These are phyloP conservation scores for Epichloe brachyelytri DNA, from an alignment of 2,329 filamentous ascomycete species.

Conservation along the genomic window DNA sequence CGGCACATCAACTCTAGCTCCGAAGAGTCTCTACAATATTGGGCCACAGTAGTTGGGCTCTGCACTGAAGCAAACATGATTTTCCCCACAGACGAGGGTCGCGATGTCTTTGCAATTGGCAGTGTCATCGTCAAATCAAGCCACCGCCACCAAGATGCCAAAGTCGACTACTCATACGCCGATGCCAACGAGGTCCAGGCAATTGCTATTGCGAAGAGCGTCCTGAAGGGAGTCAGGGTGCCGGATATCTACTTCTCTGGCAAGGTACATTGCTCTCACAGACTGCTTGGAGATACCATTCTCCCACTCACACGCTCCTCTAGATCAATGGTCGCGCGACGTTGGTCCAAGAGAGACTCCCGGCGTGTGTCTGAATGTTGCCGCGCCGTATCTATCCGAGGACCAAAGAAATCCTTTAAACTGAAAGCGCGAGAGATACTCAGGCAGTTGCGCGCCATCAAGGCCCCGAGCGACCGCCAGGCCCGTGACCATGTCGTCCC, in stretches of 20 bases:
- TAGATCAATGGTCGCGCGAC: slow-evolving; percentile 24
- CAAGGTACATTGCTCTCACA: slow-evolving; percentile 17
- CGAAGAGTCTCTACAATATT: slow-evolving; percentile 17
- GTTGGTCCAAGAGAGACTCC: slow-evolving; percentile 24
- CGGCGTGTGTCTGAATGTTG: slow-evolving; percentile 22
- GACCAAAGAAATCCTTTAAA: slow-evolving; percentile 3
- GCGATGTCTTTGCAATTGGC: slow-evolving; percentile 29
- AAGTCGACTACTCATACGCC: slow-evolving; percentile 24
- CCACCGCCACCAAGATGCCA: slow-evolving; percentile 15
- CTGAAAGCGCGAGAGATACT: background rate
- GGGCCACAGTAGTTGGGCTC: slow-evolving; percentile 17
- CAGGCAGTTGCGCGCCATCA: no score
- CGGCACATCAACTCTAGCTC: slow-evolving; percentile 14
- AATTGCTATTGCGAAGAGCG: slow-evolving; percentile 16
- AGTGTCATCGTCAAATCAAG: slow-evolving; percentile 27
- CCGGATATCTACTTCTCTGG: slow-evolving; percentile 25
- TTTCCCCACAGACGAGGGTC: slow-evolving; percentile 16
- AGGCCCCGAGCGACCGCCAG: no score
- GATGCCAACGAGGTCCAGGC: slow-evolving; percentile 28
- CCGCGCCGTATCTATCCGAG: slow-evolving; percentile 22
- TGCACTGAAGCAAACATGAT: slow-evolving; percentile 15
- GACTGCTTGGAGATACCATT: background rate
- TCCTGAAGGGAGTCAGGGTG: slow-evolving; percentile 17
- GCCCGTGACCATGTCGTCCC: no score
- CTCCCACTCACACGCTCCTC: background rate